A percentile compares a stretch with the other conserved stretches of the same genome.
These are phyloP conservation scores for Malania oleifera DNA, from an alignment of 164 flowering plant genomes.

Conservation along the genomic window DNA sequence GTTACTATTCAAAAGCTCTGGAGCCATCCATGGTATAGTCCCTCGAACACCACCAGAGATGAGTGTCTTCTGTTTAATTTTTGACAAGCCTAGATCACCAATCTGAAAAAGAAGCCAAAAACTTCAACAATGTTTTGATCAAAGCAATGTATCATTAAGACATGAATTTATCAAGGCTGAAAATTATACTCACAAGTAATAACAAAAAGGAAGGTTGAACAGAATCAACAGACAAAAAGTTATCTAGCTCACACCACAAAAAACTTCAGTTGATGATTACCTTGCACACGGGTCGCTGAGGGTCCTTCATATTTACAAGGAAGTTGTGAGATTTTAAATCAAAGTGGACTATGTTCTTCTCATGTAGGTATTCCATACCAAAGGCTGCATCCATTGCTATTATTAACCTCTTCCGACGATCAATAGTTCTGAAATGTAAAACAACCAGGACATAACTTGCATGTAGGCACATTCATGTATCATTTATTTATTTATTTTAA, in stretches of 20 bases:
- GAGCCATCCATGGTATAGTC: conserved; percentile 55
- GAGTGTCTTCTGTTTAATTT: conserved; percentile 29
- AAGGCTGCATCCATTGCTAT: conserved; percentile 56
- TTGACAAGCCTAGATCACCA: conserved; percentile 45
- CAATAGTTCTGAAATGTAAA: conserved; percentile 31
- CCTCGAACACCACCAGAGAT: conserved; percentile 40
- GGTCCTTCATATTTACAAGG: conserved; percentile 46
- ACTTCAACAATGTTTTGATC: no score
- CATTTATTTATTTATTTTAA: no score
- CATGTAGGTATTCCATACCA: conserved; percentile 55
- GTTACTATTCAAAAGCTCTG: conserved; percentile 27
- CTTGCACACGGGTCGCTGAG: conserved; percentile 51
- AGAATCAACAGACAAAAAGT: not conserved
- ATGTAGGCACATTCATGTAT: no score
- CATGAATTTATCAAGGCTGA: not conserved
- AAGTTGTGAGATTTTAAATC: conserved; percentile 50
- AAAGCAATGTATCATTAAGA: no score
- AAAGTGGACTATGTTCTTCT: conserved; percentile 45
- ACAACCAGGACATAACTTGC: not conserved
- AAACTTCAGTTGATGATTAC: conserved; percentile 13
- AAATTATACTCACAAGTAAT: no score
- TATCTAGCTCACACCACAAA: not conserved
- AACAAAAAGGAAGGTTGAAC: not conserved
- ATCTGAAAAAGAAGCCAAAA: conserved; percentile 19
- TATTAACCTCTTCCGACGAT: conserved; percentile 48